Evolutionary conservation across 805 yeast species (phyloP), one percentile per base, ranked within the genome.

Genomic region (Yarrowia divulgata): DNA sequence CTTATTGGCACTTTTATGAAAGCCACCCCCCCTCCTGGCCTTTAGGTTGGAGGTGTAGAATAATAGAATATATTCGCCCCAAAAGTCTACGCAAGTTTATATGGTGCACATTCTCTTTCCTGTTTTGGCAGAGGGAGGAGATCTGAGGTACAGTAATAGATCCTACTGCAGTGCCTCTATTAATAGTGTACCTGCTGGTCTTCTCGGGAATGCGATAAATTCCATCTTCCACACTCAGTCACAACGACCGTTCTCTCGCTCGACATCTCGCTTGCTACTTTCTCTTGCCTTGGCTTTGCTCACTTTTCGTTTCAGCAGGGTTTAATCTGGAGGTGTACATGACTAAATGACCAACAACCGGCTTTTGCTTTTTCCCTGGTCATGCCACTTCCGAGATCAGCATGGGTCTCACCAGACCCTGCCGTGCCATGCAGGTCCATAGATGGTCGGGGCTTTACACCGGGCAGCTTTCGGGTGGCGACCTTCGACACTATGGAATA

Each of bases 341-440:
- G 39, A 7, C n/a, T 35, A 12, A 10, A 6, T 48, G 52, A 29
- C 52, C 18, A 48, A 48, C 32, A 10, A 48, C 34, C 52, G 52
- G 52, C 52, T 29, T 48, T 48, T 48, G 35, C 52, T 48, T 23
- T 45, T 45, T 45, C 9, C 23, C 19, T 14, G 14, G 54, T 32
- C 39, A 32, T 29, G 39, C 39, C 39, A 49, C 54, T 40, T 40
- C 7, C 12, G 32, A 12, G 49, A 45, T 45, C 48, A 23, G 8
- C 48, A 43, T 43, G 45, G 43, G 45, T 43, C 48, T 43, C 48
- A 43, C 48, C 48, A 43, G 48, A 43, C 48, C 8, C 29, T 23
- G 29, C 29, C 29, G 29, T 23, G 29, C 29, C 12, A 43, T 18
- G 48, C 48, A 43, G 48, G 48, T 43, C 48, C 43, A 39, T 12